Evolutionary conservation across 129 eudicot genomes (phyloP), one percentile per base, ranked within the genome.

Genomic region (Flaveria sonorensis): DNA sequence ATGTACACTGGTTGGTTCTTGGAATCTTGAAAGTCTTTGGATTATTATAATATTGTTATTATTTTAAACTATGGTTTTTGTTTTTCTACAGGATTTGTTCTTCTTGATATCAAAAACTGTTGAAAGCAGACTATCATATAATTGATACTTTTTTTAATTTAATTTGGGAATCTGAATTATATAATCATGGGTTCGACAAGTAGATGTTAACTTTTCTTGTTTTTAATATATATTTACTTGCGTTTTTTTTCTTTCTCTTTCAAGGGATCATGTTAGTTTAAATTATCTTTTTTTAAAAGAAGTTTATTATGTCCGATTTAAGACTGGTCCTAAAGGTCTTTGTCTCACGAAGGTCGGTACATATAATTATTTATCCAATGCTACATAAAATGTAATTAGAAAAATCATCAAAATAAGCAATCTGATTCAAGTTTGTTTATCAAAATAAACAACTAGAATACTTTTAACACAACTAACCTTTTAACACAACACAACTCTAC

Each of bases 1-100:
- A 73, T 73, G 71, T 57, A 53, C 48, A 66, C 62, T 66, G 74
- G 79, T 73, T 66, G 84, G 63, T 80, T 73, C 64, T 18, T 57
- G 42, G 74, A 57, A 74, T 7, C 77, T 59, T 1, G 66, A 45
- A 18, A 42, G 70, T 53, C 30, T 53, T 65, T 79, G 42, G 13
- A n/a, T n/a, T n/a, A n/a, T n/a, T n/a, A 13, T n/a, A 64, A 9
- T 26, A 45, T 45, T 32, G 1, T 32, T 36, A 36, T 10, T 4
- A n/a, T 39, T 15, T 64, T 63, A 50, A 19, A 7, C 21, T 21
- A 10, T 15, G 1, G n/a, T 61, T 71, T 19, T 36, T 18, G 52
- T 28, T 43, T 78, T 55, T 46, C 16, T 2, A 24, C 8, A 43
- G 12, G 26, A 56, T 20, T 56, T 56, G 26, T 20, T 7, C 5